A percentile compares a stretch with the other conserved stretches of the same genome.
Evolutionary conservation across 2,329 filamentous ascomycete species (phyloP).

Genomic region (Fulvia fulva): DNA sequence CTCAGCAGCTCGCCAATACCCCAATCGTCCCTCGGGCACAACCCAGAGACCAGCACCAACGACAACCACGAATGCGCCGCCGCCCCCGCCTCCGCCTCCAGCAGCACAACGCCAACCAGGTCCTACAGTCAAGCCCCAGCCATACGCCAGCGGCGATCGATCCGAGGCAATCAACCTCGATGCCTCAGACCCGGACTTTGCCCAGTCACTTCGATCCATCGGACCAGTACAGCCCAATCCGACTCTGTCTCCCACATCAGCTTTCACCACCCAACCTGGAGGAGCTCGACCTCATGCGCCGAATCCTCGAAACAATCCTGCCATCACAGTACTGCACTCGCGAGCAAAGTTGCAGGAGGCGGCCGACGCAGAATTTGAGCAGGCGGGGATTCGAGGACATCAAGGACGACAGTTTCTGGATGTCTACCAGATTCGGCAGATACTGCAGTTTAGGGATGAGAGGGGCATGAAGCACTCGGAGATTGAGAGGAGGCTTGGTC

Average conservation of each 20-base stretch:
- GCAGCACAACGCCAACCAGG: constrained; percentile 34
- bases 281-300: constrained; percentile 27
- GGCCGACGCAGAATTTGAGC: constrained; percentile 52
- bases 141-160: constrained; percentile 36
- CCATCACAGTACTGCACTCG: constrained; percentile 51
- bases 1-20: constrained; percentile 53
- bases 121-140: constrained; percentile 40
- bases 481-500: constrained; percentile 33
- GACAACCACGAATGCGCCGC: constrained; percentile 30
- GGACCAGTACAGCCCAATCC: constrained; percentile 57
- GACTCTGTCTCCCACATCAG: constrained; percentile 53
- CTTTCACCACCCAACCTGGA: constrained; percentile 41
- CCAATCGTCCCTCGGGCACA: constrained; percentile 38
- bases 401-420: constrained; percentile 44
- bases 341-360: constrained; percentile 48
- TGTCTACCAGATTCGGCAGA: constrained; percentile 38
- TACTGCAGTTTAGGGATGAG: constrained; percentile 32
- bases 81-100: constrained; percentile 24
- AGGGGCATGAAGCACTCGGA: constrained; percentile 25
- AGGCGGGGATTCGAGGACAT: constrained; percentile 40
- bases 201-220: constrained; percentile 70
- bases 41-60: constrained; percentile 22
- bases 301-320: constrained; percentile 49
- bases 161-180: constrained; percentile 56
- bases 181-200: constrained; percentile 61